Base-by-base conservation (phyloP, 2,329 filamentous ascomycete species). In the Calycina herbarum region DNA sequence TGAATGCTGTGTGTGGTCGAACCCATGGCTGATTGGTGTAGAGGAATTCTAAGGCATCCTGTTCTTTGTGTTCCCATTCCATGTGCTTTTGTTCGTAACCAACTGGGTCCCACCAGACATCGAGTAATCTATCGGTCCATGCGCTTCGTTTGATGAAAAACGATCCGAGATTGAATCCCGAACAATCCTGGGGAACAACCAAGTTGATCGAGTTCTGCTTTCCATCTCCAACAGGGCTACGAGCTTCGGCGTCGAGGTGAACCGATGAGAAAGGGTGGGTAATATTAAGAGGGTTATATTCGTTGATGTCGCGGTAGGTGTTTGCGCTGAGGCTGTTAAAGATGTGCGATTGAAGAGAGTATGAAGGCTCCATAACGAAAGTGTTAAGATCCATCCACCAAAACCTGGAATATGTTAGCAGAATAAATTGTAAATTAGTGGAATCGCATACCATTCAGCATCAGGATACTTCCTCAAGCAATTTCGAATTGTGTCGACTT, bases 341-440 rank as follows among this genome's bases (percentile, higher is more conserved):
- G 73, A 99, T 87, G 78, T 99, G 94, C 56, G 85, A 83, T 77
- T 98, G 94, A 24, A 99, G 84, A 10, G 94, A 97, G 78, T 93
- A 92, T 24, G 87, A 89, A 3, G 93, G 93, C 76, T 99, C 95
- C 95, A 99, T 99, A 77, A 99, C 89, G 79, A 94, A 96, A 2
- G 95, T 99, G 80, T 97, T 96, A 48, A 98, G 86, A 78, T 99
- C 95, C 65, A 99, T 84, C 94, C 95, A 99, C 95, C 95, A 99
- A 75, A 99, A 95, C 94, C 94, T 97, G 76, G n/a, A 59, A 54
- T 7, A 62, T 17, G n/a, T 79, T 73, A 81, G 72, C 61, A 62
- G 38, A 68, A 59, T 51, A 62, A 51, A n/a, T 38, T 31, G 5
- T 63, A 13, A 20, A 35, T 11, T 15, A 51, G 56, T 40, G 42